Evolutionary conservation across 176 grass and related monocot genomes (phyloP).

Genomic region (Oropetium thomaeum): DNA sequence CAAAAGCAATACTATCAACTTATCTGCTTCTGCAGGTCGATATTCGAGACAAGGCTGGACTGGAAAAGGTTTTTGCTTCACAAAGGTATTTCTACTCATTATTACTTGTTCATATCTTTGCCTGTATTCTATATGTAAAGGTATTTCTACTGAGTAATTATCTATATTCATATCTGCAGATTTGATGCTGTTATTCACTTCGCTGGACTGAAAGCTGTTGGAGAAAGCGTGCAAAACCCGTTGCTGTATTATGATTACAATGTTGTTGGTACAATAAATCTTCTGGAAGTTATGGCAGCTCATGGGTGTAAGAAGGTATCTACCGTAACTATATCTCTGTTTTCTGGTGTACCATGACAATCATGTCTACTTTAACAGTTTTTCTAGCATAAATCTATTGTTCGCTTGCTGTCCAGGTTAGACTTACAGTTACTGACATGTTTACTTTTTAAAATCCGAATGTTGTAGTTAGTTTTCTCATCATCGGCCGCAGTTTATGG

Average conservation of each 20-base stretch:
- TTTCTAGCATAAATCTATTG: slow-evolving; percentile 1
- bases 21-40: slow-evolving; percentile 69
- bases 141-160: neutral
- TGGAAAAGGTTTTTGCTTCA: slow-evolving; percentile 73
- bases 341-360: neutral
- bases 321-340: slow-evolving; percentile 21
- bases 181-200: slow-evolving; percentile 98
- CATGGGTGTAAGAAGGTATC: slow-evolving; percentile 94
- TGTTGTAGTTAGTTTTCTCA: slow-evolving; percentile 89
- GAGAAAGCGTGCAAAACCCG: slow-evolving; percentile 90
- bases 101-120: slow-evolving; percentile 18
- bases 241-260: slow-evolving; percentile 96
- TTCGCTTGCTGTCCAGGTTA: slow-evolving; percentile 3
- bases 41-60: slow-evolving; percentile 68
- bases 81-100: slow-evolving; percentile 62
- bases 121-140: slow-evolving; percentile 14
- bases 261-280: slow-evolving; percentile 75
- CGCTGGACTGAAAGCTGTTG: slow-evolving; percentile 93
- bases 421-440: slow-evolving; percentile 14
- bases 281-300: slow-evolving; percentile 93
- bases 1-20: neutral
- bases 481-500: slow-evolving; percentile 97
- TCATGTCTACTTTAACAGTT: neutral
- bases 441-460: slow-evolving; percentile 21
- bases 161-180: slow-evolving; percentile 45